Evolutionary conservation across 768 basidiomycete genomes (phyloP).

Genomic region (Pisolithus albus): DNA sequence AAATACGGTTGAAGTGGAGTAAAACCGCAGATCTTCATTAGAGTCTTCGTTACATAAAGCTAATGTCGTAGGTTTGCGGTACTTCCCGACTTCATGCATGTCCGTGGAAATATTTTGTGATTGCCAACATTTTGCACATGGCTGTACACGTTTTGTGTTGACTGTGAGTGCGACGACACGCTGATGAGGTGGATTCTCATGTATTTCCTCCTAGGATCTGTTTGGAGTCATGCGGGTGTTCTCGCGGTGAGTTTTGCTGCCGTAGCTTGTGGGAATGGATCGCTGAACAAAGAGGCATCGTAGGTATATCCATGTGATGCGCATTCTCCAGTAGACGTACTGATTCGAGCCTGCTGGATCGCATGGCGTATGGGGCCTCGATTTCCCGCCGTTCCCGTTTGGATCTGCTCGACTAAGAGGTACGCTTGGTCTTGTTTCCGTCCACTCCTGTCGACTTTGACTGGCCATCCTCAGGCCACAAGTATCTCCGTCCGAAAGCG

Average conservation of each 20-base stretch:
- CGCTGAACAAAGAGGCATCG: background rate
- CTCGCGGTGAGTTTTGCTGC: slow-evolving; percentile 67
- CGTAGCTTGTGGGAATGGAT: background rate
- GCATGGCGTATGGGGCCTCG: slow-evolving; percentile 96
- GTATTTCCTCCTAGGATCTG: slow-evolving; percentile 55
- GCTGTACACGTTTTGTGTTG: too few relatives aligned
- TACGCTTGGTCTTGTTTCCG: slow-evolving; percentile 14
- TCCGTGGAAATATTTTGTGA: too few relatives aligned
- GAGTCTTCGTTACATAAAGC: too few relatives aligned
- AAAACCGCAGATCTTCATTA: too few relatives aligned
- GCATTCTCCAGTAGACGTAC: slow-evolving; percentile 84
- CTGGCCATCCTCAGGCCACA: slow-evolving; percentile 52
- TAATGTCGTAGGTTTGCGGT: too few relatives aligned
- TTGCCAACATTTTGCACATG: too few relatives aligned
- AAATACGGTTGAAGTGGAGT: too few relatives aligned
- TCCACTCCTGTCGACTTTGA: background rate
- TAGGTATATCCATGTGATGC: slow-evolving; percentile 75
- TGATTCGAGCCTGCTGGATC: slow-evolving; percentile 99
- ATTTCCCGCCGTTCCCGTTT: slow-evolving; percentile 88
- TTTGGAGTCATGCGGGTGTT: slow-evolving; percentile 80
- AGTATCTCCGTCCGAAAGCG: slow-evolving; percentile 83
- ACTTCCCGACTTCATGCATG: too few relatives aligned
- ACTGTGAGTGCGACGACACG: slow-evolving; percentile 33
- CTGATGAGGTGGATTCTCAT: background rate
- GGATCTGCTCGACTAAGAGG: slow-evolving; percentile 76